Conservation (phyloP, 1,284 basidiomycete genomes). For the Xerocomus minutiporus region DNA sequence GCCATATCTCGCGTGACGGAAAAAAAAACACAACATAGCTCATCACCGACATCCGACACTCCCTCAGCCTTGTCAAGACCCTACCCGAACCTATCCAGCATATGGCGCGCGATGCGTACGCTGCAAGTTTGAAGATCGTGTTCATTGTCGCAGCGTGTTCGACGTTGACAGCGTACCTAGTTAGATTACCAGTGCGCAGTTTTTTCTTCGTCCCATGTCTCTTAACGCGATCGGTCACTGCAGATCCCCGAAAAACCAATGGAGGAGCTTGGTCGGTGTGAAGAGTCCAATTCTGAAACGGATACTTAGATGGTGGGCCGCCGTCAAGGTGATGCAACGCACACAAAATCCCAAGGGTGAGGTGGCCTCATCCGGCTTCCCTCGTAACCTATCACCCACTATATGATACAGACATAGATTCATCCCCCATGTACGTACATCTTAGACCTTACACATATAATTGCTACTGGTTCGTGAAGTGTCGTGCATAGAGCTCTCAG, state of each 20-base stretch:
- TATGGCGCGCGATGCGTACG: slow-evolving; percentile 2
- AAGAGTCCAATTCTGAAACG: not conserved
- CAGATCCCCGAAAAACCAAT: slow-evolving; percentile 1
- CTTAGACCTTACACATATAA: no score
- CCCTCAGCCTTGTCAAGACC: slow-evolving; percentile 1
- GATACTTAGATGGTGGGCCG: not conserved
- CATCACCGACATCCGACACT: slow-evolving; percentile 4
- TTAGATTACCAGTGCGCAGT: slow-evolving; percentile 1
- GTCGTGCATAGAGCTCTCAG: no score
- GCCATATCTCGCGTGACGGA: no score
- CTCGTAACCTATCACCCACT: not conserved
- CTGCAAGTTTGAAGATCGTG: slow-evolving; percentile 1
- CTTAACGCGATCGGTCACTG: not conserved
- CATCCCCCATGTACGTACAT: no score
- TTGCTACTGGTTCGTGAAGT: no score
- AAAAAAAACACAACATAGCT: not conserved
- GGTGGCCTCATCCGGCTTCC: not conserved
- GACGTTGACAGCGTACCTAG: not conserved
- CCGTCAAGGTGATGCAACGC: not conserved
- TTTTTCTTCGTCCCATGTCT: not conserved
- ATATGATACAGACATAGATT: no score
- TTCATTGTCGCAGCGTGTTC: slow-evolving; percentile 3
- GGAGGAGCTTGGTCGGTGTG: not conserved
- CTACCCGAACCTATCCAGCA: slow-evolving; percentile 3
- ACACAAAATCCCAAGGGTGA: not conserved